Percentiles rank a stretch among this genome's conserved stretches.
phyloP scores from a whole-genome alignment of 176 grass and related monocot genomes.

The Oryza glumipatula region DNA sequence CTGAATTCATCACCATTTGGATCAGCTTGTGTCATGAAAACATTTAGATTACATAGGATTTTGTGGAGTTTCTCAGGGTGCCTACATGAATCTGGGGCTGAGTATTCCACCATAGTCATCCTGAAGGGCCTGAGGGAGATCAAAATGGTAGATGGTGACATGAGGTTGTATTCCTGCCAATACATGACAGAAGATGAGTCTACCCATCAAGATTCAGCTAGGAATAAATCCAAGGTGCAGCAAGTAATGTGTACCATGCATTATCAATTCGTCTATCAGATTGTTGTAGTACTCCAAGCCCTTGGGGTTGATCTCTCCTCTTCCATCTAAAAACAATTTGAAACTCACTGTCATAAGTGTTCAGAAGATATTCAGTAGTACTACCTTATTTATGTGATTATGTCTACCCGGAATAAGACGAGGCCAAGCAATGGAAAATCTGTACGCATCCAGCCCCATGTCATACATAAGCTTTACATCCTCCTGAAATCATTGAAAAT shows the following conservation, averaged over 20 bases:
- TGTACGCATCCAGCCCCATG: slow-evolving; percentile 75
- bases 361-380: neutral
- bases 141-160: slow-evolving; percentile 73
- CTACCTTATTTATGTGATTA: no score
- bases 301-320: slow-evolving; percentile 63
- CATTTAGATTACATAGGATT: no score
- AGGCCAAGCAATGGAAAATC: slow-evolving; percentile 81
- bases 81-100: slow-evolving; percentile 66
- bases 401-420: slow-evolving; percentile 65
- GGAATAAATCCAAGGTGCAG: neutral
- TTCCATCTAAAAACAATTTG: slow-evolving; percentile 39
- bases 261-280: slow-evolving; percentile 71
- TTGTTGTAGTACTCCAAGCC: slow-evolving; percentile 80
- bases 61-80: neutral
- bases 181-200: neutral
- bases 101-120: slow-evolving; percentile 64
- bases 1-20: neutral
- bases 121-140: slow-evolving; percentile 69
- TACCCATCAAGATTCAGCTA: neutral
- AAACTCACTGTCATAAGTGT: neutral
- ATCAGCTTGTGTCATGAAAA: neutral
- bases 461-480: slow-evolving; percentile 86
- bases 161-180: slow-evolving; percentile 71
- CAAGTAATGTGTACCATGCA: slow-evolving; percentile 35
- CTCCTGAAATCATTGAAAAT: slow-evolving; percentile 44